Percentiles rank a stretch among this genome's conserved stretches.
phyloP scores from a whole-genome alignment of 2,329 filamentous ascomycete genomes.

The Hymenoscyphus salicellus region DNA sequence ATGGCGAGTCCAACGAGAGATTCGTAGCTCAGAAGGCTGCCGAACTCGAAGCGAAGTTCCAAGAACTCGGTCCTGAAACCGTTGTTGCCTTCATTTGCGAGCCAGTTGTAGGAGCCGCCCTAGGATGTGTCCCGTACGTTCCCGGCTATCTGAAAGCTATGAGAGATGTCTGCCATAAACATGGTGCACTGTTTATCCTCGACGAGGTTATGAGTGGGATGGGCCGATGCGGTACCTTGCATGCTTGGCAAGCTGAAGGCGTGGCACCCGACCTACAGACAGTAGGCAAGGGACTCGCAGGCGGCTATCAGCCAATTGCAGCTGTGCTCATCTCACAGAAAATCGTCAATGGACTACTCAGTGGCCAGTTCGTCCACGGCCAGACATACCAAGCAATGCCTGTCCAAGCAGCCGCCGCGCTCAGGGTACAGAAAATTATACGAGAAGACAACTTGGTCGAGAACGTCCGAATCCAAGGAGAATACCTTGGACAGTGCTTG shows the following conservation, averaged over 20 bases:
- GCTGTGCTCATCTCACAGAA: conserved; percentile 53
- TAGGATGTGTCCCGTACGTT: conserved; percentile 66
- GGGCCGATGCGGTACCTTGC: conserved; percentile 51
- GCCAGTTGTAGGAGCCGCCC: conserved; percentile 64
- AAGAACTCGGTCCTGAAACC: conserved; percentile 56
- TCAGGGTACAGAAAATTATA: conserved; percentile 61
- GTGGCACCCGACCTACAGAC: conserved; percentile 63
- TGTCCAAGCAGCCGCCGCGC: conserved; percentile 56
- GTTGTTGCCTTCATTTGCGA: conserved; percentile 67
- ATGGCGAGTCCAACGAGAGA: conserved; percentile 48
- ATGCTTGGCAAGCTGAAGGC: conserved; percentile 54
- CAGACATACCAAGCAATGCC: conserved; percentile 61
- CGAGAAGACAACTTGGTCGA: conserved; percentile 54
- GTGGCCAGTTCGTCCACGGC: conserved; percentile 34
- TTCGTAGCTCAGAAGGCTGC: conserved; percentile 57
- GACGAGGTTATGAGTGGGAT: conserved; percentile 69
- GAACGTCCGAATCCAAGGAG: conserved; percentile 56
- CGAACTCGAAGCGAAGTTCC: conserved; percentile 63
- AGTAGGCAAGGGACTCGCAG: conserved; percentile 64
- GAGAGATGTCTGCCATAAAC: conserved; percentile 63
- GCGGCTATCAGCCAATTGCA: conserved; percentile 60
- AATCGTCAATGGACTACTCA: conserved; percentile 46
- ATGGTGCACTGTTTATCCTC: conserved; percentile 72
- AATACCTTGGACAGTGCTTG: conserved; percentile 45
- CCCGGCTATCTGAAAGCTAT: conserved; percentile 69